Evolutionary conservation across 345 rosid genomes (phyloP), one percentile per base, ranked within the genome.

Genomic region (Citrus unshiu): DNA sequence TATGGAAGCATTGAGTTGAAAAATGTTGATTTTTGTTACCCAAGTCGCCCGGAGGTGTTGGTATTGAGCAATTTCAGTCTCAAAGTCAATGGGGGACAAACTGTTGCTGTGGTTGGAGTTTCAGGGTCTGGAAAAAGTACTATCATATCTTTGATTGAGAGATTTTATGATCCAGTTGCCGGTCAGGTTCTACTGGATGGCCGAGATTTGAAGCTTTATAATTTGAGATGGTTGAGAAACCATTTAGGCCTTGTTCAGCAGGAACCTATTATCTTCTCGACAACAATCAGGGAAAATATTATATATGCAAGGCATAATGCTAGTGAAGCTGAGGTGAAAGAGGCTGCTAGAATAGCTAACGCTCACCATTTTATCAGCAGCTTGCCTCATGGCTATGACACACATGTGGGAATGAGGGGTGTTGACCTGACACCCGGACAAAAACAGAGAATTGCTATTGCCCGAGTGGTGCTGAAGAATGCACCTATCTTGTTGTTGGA

Each of bases 81-180:
- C 80, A 97, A 93, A 85, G 92, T 97, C 67, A 97, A 72, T 56
- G 98, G 97, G 32, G 99, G 99, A 83, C 99, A 94, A 82, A 97
- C 99, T 16, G 83, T 94, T 70, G 99, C 99, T n/a, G 91, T 97
- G 68, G 98, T 97, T 77, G 99, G 99, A 80, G 99, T 94, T 85
- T 94, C 98, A 68, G 98, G 99, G 68, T 97, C 99, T 66, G 99
- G 99, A 77, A 97, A 94, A 88, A 97, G 98, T 90, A 91, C 98
- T 18, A 97, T 97, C 68, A 93, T 97, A 79, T 97, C 99, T 34
- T 80, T 97, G 86, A 91, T 97, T 22, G 91, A 97, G 90, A 89
- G 99, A 83, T 97, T 94, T 80, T 97, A 93, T 60, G 99, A 97
- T 85, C 98, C 99, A 61, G 93, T 92, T 67, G 99, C 99, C 8